Percentiles rank a stretch among this genome's conserved stretches.
phyloP scores from a whole-genome alignment of 805 yeast species.

The Monosporozyma unispora region DNA sequence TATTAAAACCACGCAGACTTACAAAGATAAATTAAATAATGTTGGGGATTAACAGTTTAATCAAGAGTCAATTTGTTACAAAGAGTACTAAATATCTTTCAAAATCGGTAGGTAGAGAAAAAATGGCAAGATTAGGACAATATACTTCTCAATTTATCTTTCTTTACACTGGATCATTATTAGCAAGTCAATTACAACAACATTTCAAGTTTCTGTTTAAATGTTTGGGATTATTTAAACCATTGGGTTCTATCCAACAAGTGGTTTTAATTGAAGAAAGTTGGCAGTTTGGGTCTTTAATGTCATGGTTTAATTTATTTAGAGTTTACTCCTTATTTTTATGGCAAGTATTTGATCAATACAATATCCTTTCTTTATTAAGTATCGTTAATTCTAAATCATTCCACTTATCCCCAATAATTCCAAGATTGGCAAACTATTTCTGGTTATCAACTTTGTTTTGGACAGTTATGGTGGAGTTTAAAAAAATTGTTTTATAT shows the following conservation, averaged over 20 bases:
- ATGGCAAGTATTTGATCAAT: slow-evolving; percentile 1
- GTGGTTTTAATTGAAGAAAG: background rate
- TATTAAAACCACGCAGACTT: background rate
- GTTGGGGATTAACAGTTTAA: background rate
- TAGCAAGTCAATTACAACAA: background rate
- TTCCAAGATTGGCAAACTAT: background rate
- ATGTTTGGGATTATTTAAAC: background rate
- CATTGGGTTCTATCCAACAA: background rate
- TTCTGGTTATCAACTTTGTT: background rate
- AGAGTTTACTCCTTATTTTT: background rate
- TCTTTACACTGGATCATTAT: background rate
- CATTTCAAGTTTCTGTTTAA: background rate
- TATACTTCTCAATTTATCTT: background rate
- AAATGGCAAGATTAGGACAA: slow-evolving; percentile 1
- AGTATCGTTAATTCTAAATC: background rate
- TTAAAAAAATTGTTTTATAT: background rate
- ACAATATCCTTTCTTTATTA: background rate
- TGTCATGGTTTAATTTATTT: background rate
- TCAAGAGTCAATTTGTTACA: background rate
- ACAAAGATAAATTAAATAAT: background rate
- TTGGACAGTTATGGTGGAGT: background rate
- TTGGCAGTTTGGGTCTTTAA: background rate
- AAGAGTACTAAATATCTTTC: background rate
- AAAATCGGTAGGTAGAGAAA: slow-evolving; percentile 1
- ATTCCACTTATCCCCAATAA: background rate